These are phyloP conservation scores for Colletotrichum higginsianum DNA, from an alignment of 2,329 filamentous ascomycete genomes.

Conservation along the genomic window DNA sequence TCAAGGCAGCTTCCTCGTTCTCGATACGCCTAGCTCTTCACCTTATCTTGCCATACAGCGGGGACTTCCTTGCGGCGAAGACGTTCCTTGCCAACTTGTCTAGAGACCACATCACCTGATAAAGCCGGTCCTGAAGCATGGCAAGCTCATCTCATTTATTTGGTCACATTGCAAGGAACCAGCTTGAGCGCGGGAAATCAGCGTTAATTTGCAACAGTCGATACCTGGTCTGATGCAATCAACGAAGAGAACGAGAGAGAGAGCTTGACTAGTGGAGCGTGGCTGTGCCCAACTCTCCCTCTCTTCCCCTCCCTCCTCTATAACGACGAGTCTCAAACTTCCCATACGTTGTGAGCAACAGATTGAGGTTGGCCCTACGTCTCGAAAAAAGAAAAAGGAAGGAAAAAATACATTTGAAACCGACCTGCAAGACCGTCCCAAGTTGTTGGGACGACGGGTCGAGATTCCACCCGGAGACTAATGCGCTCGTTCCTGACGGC, in stretches of 20 bases:
- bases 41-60: constrained; percentile 10
- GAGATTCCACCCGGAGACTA: constrained; percentile 15
- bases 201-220: constrained; percentile 12
- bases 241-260: neutral
- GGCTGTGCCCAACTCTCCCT: constrained; percentile 15
- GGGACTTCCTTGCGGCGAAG: constrained; percentile 22
- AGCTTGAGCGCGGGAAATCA: neutral
- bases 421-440: constrained; percentile 34
- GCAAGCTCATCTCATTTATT: constrained; percentile 34
- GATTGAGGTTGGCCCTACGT: constrained; percentile 27
- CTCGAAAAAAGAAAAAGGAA: neutral
- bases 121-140: constrained; percentile 28
- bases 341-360: constrained; percentile 22
- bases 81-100: constrained; percentile 2
- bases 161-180: constrained; percentile 24
- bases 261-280: constrained; percentile 15
- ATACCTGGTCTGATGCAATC: constrained; percentile 8
- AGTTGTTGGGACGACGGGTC: constrained; percentile 33
- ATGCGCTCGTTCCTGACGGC: constrained; percentile 19
- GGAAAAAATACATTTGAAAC: constrained; percentile 22
- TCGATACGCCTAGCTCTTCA: constrained; percentile 18
- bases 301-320: neutral
- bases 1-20: neutral
- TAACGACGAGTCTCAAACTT: constrained; percentile 5
- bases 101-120: constrained; percentile 20